Conservation (phyloP, 441 rosid genomes). For the Pelargonium myrrhifolium region DNA sequence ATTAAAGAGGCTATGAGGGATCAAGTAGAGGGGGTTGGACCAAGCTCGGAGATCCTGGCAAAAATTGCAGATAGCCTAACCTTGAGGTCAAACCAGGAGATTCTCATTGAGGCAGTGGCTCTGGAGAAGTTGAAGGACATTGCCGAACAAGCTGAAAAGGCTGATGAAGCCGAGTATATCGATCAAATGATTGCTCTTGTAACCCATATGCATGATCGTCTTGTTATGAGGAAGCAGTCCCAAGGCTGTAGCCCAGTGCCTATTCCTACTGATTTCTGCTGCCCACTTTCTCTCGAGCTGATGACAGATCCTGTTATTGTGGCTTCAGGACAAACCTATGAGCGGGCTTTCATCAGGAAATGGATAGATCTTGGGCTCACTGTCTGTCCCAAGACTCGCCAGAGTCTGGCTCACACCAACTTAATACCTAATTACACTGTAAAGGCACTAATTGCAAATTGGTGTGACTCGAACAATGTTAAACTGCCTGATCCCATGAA, state of each 20-base stretch:
- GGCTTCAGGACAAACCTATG: slow-evolving; percentile 90
- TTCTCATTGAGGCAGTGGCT: slow-evolving; percentile 83
- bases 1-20: slow-evolving; percentile 50
- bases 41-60: slow-evolving; percentile 48
- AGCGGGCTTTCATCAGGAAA: slow-evolving; percentile 68
- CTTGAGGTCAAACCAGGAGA: slow-evolving; percentile 79
- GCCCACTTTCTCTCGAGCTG: slow-evolving; percentile 88
- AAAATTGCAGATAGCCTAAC: slow-evolving; percentile 57
- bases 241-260: slow-evolving; percentile 48
- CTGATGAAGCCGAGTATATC: slow-evolving; percentile 47
- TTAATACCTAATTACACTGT: slow-evolving; percentile 83
- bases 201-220: slow-evolving; percentile 60
- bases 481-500: slow-evolving; percentile 63
- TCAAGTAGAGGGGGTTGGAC: slow-evolving; percentile 46
- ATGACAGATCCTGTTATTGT: slow-evolving; percentile 98
- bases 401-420: slow-evolving; percentile 55
- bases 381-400: slow-evolving; percentile 87
- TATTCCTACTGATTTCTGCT: slow-evolving; percentile 78
- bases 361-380: slow-evolving; percentile 89
- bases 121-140: slow-evolving; percentile 75
- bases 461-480: slow-evolving; percentile 81
- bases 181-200: slow-evolving; percentile 57
- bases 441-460: slow-evolving; percentile 78
- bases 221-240: slow-evolving; percentile 56
- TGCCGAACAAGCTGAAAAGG: slow-evolving; percentile 62